Evolutionary conservation across 768 basidiomycete genomes (phyloP), one percentile per base, ranked within the genome.

Genomic region (Termitomyces sp.): DNA sequence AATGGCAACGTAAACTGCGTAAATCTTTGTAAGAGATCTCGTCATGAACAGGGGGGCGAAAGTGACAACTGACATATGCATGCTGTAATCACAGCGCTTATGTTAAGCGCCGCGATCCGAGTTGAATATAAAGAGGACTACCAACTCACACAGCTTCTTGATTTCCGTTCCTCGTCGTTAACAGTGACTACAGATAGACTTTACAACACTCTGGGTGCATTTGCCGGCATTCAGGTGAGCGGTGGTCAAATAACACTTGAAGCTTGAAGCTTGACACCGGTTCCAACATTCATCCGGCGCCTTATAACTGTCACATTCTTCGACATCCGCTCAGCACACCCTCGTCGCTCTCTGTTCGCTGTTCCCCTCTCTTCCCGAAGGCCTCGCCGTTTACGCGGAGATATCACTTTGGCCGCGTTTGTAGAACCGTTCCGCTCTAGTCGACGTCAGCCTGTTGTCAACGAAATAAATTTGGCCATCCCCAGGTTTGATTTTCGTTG

Each of bases 391-490:
- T 16, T 52, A 49, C 35, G 18, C 61, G 64, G 64, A 62, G 64
- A 57, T 65, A 65, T 65, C 58, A 62, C 64, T 62, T 66, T 62
- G 60, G 61, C 52, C 35, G 28, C 46, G 58, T 66, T 66, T 64
- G 58, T 55, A 20, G 40, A 36, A 60, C 35, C 60, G 58, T 52
- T 51, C 50, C 62, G 32, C 33, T 52, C 40, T 22, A 44, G 33
- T 51, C 38, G 53, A 59, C 58, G 46, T 39, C 44, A 55, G 44
- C n/a, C n/a, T n/a, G 49, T 33, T 28, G n/a, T 39, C 53, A 55
- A 32, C 55, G 15, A 18, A 20, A 58, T 45, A 55, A 59, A 32
- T 59, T 54, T 54, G 49, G 56, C 20, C 57, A 51, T 53, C 53
- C 42, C 28, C 55, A 40, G 8, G 20, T 18, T 24, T 24, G 20